Base-by-base conservation (phyloP, 257 asterid genomes). In the Fraxinus anomala region DNA sequence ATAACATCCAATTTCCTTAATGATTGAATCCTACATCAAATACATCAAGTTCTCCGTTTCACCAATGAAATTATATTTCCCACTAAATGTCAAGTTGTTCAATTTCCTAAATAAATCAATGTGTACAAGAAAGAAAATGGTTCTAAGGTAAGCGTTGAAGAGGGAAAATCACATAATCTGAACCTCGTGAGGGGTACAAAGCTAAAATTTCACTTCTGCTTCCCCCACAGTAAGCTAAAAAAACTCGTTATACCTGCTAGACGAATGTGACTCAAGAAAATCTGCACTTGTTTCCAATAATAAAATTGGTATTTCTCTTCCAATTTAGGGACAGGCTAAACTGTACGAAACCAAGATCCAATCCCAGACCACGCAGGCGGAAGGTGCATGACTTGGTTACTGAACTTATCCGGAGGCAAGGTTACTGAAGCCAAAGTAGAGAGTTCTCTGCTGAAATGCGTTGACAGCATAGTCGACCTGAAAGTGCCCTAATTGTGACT, bases 391-490 rank as follows among this genome's bases (percentile, higher is more conserved):
- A 11, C 63, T 30, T 31, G 39, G 54, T 87, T 82, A 24, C 39
- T 16, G 72, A 16, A 73, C 21, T 40, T 23, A 74, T 75, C 77
- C 85, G 0, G 87, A 89, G 7, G 96, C 86, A 77, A 89, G 76
- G 80, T 88, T 92, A 84, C 89, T 92, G 83, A 92, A 94, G 70
- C 96, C 91, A 8, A 94, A 86, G 86, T 94, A 92, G 8, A 92
- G 75, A 1, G 97, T 94, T 83, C 83, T 86, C 87, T 94, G 97
- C n/a, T 87, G 87, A 80, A 89, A 83, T 23, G 92, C 91, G 73
- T 94, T 94, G 80, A 91, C 83, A 75, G 96, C 97, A 54, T 81
- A 88, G 84, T 94, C 97, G 68, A 90, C 89, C 82, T 94, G 97
- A 73, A 92, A 70, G 83, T 94, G 97, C 30, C 97, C 99, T 47